These are phyloP conservation scores for Climacium dendroides DNA, from an alignment of 225 moss, liverwort and hornwort genomes.

Conservation along the genomic window DNA sequence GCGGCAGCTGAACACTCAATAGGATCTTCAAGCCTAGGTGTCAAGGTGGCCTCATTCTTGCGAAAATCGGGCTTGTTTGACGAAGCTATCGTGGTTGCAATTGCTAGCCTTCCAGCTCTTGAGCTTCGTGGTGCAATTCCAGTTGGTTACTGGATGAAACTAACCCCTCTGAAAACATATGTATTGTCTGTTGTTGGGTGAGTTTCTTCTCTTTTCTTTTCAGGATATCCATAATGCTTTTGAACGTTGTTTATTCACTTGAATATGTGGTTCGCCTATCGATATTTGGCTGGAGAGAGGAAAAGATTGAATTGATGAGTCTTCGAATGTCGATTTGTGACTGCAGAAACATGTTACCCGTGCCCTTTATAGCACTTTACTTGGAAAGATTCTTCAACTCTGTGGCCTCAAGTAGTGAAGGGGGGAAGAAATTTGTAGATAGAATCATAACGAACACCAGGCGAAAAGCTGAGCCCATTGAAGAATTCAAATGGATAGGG, in stretches of 20 bases:
- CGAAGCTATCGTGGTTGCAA: constrained; percentile 62
- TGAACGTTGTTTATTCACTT: neutral
- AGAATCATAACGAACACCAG: constrained; percentile 54
- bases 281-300: neutral
- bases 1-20: constrained; percentile 69
- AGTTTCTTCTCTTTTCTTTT: neutral
- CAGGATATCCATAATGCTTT: neutral
- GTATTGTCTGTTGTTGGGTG: constrained; percentile 60
- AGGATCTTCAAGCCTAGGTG: constrained; percentile 62
- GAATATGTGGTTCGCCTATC: neutral
- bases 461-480: constrained; percentile 63
- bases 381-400: constrained; percentile 48
- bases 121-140: constrained; percentile 98
- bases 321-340: neutral
- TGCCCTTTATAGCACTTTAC: constrained; percentile 71
- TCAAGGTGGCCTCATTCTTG: constrained; percentile 73
- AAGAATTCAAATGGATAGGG: constrained; percentile 92
- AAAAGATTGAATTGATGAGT: neutral
- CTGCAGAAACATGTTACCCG: constrained; percentile 84
- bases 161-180: constrained; percentile 60
- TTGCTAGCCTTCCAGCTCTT: constrained; percentile 81
- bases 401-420: constrained; percentile 37
- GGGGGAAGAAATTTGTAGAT: constrained; percentile 36
- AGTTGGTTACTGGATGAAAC: constrained; percentile 79
- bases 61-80: constrained; percentile 69